Percentiles rank a stretch among this genome's conserved stretches.
phyloP scores from a whole-genome alignment of 2,329 filamentous ascomycete species.

The Neocatenulostroma microsporum region DNA sequence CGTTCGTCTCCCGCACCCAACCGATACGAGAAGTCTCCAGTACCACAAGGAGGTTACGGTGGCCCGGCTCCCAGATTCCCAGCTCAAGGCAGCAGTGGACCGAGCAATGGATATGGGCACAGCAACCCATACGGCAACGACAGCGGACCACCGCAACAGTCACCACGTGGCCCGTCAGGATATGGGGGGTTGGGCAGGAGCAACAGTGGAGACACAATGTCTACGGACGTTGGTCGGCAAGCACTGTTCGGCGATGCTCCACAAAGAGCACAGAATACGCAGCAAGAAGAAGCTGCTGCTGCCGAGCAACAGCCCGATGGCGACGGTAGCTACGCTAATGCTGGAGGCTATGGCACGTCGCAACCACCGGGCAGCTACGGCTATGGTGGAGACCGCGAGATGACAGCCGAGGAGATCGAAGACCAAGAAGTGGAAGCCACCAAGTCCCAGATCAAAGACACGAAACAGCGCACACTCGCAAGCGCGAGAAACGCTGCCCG shows the following conservation, averaged over 20 bases:
- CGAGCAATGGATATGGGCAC: slow-evolving; percentile 42
- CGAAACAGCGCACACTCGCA: slow-evolving; percentile 71
- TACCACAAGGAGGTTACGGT: slow-evolving; percentile 40
- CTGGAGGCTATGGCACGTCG: slow-evolving; percentile 15
- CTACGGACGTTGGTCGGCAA: slow-evolving; percentile 51
- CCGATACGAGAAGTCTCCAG: slow-evolving; percentile 38
- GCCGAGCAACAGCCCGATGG: slow-evolving; percentile 6
- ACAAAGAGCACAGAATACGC: slow-evolving; percentile 44
- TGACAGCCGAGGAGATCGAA: slow-evolving; percentile 74
- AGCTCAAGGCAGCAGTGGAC: slow-evolving; percentile 27
- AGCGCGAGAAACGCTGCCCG: slow-evolving; percentile 62
- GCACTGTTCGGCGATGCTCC: slow-evolving; percentile 56
- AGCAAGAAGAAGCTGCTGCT: slow-evolving; percentile 27
- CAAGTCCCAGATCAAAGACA: slow-evolving; percentile 64
- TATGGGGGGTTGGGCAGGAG: slow-evolving; percentile 49
- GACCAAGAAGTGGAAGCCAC: slow-evolving; percentile 64
- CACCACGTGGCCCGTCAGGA: slow-evolving; percentile 43
- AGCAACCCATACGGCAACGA: slow-evolving; percentile 45
- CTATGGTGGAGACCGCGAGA: slow-evolving; percentile 55
- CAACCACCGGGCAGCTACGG: slow-evolving; percentile 21
- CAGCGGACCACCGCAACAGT: slow-evolving; percentile 15
- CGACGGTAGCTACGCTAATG: slow-evolving; percentile 27
- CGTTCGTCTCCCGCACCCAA: slow-evolving; percentile 22
- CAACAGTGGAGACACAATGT: slow-evolving; percentile 43
- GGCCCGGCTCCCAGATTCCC: slow-evolving; percentile 22